Evolutionary conservation across 108 stramenopile species (phyloP), one percentile per base, ranked within the genome.

Genomic region (Aurantiochytrium sp.): DNA sequence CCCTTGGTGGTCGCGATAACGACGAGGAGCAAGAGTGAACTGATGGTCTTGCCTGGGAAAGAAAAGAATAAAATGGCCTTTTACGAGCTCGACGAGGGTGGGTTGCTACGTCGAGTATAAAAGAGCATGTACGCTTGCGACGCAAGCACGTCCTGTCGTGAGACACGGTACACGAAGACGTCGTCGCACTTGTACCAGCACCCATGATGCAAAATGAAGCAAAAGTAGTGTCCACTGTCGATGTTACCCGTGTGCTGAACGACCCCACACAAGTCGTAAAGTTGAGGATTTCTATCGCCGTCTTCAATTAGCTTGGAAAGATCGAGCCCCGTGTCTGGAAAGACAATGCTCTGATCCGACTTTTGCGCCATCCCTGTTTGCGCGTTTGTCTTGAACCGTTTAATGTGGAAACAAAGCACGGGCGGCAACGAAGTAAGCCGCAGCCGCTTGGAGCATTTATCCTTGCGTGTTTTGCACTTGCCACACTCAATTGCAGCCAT

Each of bases 161-260:
- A 23, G 16, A 53, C 76, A 12, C 76, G 76, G 49, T 53, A 53
- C 45, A 83, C 76, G 4, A 83, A 83, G 51, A 83, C 76, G 51
- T 83, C 76, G 28, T 83, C 76, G 28, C 76, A 83, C 76, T 53
- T 83, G 76, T 53, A 83, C 76, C 76, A 83, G 28, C 49, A 47
- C 12, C 51, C 51, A 45, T 53, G 76, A 35, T 83, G 76, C 51
- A 83, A 35, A 6, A 83, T 83, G 23, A 83, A 83, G 51, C 76
- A 83, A 53, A 83, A 83, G 4, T 83, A 83, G 51, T 83, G 76
- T 16, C 76, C 76, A 23, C 76, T 83, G 28, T 83, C 76, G 51
- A 83, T 83, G 76, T 53, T 83, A 47, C 76, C 76, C n/a, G 51
- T 53, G 28, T 83, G 76, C 51, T 83, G 76, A 35, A 83, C 28